Evolutionary conservation across 2,329 filamentous ascomycete species (phyloP), one percentile per base, ranked within the genome.

Genomic region (Fusarium nanum): DNA sequence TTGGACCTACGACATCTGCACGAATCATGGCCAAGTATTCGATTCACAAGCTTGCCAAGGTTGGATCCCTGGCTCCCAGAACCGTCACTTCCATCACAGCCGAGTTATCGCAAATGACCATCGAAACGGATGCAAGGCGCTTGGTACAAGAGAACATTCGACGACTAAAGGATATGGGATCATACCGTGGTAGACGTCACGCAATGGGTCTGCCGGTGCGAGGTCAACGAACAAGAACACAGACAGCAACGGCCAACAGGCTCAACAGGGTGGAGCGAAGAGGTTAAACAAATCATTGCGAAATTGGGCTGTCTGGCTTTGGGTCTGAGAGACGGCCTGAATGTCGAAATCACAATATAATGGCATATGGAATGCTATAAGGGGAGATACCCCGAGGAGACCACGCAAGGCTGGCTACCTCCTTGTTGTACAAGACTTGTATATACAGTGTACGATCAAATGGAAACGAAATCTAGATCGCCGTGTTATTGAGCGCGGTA

Each of bases 161-260:
- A 78, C 86, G 95, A 64, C 77, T 99, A 80, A 93, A 92, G 78
- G 94, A 98, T 76, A 98, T 97, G 84, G 94, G 94, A 52, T 90
- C 91, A 6, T 97, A 97, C 78, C 86, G 96, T 56, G 96, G 96
- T 71, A 90, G 92, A 79, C 86, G 96, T 72, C 96, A 99, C 84
- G 95, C 95, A 60, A 94, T 98, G 91, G 89, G 91, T 65, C 82
- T 98, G 83, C 96, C 96, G 6, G 95, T 96, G 56, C 88, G 96
- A 73, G 96, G 96, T 73, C 96, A 99, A 83, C 89, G 87, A 75
- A 98, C 96, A 64, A 91, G 93, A 78, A 93, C 85, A 78, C 95
- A 92, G 80, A 90, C 86, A 70, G 77, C 82, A 68, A 90, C 84
- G 27, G 84, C 89, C 48, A 87, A 83, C 79, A 90, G 86, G 77